phyloP scores from a whole-genome alignment of 2,329 filamentous ascomycete genomes.

The Fusarium torulosum region DNA sequence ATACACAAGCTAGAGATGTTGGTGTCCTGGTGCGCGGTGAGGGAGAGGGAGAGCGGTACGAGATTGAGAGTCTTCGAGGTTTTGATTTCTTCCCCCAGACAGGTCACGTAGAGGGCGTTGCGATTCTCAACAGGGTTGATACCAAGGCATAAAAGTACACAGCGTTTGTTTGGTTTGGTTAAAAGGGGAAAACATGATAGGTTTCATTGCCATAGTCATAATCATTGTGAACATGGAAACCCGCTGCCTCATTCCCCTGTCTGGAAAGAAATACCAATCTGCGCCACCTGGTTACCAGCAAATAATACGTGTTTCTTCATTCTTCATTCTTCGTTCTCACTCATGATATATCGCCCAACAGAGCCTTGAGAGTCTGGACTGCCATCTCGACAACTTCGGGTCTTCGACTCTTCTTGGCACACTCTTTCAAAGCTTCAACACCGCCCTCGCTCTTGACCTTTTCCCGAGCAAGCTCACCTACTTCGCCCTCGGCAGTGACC shows the following conservation, averaged over 20 bases:
- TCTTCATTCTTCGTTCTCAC: constrained; percentile 9
- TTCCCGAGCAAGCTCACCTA: constrained; percentile 70
- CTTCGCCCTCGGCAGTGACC: constrained; percentile 73
- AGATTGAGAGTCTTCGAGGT: constrained; percentile 89
- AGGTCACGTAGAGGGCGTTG: constrained; percentile 76
- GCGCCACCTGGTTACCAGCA: constrained; percentile 9
- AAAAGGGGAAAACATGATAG: constrained; percentile 23
- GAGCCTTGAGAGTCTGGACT: constrained; percentile 77
- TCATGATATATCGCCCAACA: constrained; percentile 62
- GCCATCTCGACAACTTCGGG: constrained; percentile 78
- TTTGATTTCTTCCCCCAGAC: constrained; percentile 99
- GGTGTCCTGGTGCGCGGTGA: constrained; percentile 84
- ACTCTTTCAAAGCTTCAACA: constrained; percentile 75
- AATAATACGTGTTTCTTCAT: constrained; percentile 16
- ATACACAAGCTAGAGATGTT: constrained; percentile 95
- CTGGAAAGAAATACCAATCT: constrained; percentile 12
- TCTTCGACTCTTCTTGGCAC: constrained; percentile 75
- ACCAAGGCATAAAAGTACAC: constrained; percentile 31
- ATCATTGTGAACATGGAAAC: constrained; percentile 32
- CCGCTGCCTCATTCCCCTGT: constrained; percentile 21
- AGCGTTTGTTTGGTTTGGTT: constrained; percentile 24
- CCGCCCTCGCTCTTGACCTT: constrained; percentile 73
- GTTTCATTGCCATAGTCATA: constrained; percentile 37
- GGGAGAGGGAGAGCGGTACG: constrained; percentile 69
- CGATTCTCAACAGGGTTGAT: constrained; percentile 70